Conservation (phyloP, 495 filamentous ascomycete species). For the Pyrenula massariospora region DNA sequence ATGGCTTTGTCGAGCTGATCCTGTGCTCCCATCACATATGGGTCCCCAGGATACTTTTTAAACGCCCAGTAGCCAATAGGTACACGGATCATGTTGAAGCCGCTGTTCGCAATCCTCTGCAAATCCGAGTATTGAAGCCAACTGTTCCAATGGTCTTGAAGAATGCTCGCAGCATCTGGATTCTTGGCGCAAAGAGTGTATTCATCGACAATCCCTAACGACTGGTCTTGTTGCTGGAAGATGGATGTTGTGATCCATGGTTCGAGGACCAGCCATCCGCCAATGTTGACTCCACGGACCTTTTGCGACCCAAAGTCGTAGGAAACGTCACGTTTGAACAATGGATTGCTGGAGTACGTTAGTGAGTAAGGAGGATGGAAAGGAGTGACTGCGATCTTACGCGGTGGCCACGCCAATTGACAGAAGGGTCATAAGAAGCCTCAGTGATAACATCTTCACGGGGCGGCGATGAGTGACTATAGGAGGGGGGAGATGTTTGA, state of each 20-base stretch:
- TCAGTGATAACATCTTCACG: neutral
- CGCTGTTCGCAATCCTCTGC: constrained; percentile 26
- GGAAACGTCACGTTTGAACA: neutral
- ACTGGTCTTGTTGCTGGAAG: constrained; percentile 13
- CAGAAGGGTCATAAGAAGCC: neutral
- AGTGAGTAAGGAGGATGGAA: neutral
- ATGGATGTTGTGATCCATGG: constrained; percentile 36
- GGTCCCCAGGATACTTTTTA: constrained; percentile 24
- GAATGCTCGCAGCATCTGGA: neutral
- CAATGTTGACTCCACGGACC: constrained; percentile 34
- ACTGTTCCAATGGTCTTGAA: constrained; percentile 20
- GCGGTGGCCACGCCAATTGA: neutral
- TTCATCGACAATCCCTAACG: neutral
- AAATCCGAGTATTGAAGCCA: constrained; percentile 26
- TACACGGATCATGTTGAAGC: constrained; percentile 38
- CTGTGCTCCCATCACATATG: constrained; percentile 33
- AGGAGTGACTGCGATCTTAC: neutral
- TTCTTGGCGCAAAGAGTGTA: neutral
- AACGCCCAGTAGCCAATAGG: constrained; percentile 40
- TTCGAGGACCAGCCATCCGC: constrained; percentile 39
- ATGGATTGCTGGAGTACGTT: neutral
- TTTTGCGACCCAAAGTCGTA: constrained; percentile 18
- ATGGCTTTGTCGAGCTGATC: constrained; percentile 32
- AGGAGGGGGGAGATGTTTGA: neutral
- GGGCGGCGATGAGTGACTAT: neutral